Base-by-base conservation (phyloP, 2,329 filamentous ascomycete species). In the Beauveria pseudobassiana region DNA sequence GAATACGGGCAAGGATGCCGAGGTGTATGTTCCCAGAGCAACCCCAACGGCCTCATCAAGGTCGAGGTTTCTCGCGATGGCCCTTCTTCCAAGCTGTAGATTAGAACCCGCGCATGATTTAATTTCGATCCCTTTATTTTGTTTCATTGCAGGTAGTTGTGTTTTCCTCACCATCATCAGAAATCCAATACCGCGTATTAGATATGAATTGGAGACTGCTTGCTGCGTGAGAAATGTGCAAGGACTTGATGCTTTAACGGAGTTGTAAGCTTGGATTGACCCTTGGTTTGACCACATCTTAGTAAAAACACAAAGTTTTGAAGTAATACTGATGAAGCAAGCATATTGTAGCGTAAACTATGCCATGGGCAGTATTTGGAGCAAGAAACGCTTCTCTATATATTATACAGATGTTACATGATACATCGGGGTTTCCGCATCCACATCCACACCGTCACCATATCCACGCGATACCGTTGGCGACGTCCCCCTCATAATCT, bases 1-100 rank as follows among this genome's bases (percentile, higher is more conserved):
- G 82, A 99, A 99, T 78, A 96, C 91, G 0, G 95, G 95, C 75
- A 89, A 91, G 76, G 89, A 99, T 70, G 95, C 95, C 58, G 93
- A 97, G 73, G 93, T 99, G 22, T 97, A 95, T 70, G 93, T 90
- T 30, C 95, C 3, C 95, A 98, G 75, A 90, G 89, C 12, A 87
- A 90, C 66, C 95, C 95, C 62, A 99, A 98, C 72, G 95, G 95
- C 30, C 84, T 99, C 64, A 99, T 99, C 77, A 90, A 96, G 74
- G 96, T 93, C 78, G 92, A 91, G 62, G 92, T 99, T 56, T 82
- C 85, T 42, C 86, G 90, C 12, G 38, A 62, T 18, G 51, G 43
- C 22, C 51, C 52, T 24, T 49, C 51, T 5, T 57, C 59, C 59
- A 62, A 56, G 52, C 20, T 62, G 45, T 62, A 62, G 45, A 56